A percentile compares a stretch with the other conserved stretches of the same genome.
Evolutionary conservation across 2,329 filamentous ascomycete species (phyloP).

Genomic region (Periglandula ipomoeae): DNA sequence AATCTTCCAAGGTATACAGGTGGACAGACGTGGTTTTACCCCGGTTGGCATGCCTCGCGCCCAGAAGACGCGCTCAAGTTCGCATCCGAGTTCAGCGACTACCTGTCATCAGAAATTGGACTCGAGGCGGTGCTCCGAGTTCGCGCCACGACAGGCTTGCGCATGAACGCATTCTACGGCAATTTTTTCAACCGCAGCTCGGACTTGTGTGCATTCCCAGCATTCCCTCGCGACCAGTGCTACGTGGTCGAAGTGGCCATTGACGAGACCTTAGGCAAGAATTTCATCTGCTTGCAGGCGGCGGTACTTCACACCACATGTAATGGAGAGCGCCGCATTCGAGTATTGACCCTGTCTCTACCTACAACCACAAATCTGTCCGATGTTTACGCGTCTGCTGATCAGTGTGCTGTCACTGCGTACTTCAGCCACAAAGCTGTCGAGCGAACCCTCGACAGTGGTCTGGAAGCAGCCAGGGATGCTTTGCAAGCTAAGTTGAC

Average conservation of each 20-base stretch:
- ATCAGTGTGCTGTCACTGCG: slow-evolving; percentile 84
- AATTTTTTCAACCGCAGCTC: slow-evolving; percentile 99
- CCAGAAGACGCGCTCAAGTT: slow-evolving; percentile 97
- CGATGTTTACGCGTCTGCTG: slow-evolving; percentile 88
- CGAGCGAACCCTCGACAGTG: slow-evolving; percentile 75
- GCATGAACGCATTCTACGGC: slow-evolving; percentile 97
- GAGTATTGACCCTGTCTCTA: slow-evolving; percentile 85
- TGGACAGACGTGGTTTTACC: slow-evolving; percentile 97
- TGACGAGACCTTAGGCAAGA: slow-evolving; percentile 87
- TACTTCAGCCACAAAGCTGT: slow-evolving; percentile 98
- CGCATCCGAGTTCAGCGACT: slow-evolving; percentile 92
- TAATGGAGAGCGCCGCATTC: slow-evolving; percentile 91
- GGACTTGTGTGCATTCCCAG: slow-evolving; percentile 94
- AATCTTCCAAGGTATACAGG: slow-evolving; percentile 94
- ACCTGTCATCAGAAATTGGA: slow-evolving; percentile 92
- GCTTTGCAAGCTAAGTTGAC: slow-evolving; percentile 84
- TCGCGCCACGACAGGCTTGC: slow-evolving; percentile 83
- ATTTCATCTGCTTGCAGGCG: slow-evolving; percentile 84
- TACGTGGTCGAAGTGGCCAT: slow-evolving; percentile 98
- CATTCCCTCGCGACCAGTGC: slow-evolving; percentile 92
- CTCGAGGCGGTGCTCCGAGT: slow-evolving; percentile 93
- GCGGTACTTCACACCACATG: slow-evolving; percentile 96
- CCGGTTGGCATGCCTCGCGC: slow-evolving; percentile 90
- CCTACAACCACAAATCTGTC: slow-evolving; percentile 87
- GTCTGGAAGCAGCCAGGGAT: slow-evolving; percentile 84